Evolutionary conservation across 768 basidiomycete species (phyloP).

Genomic region (Artomyces pyxidatus): DNA sequence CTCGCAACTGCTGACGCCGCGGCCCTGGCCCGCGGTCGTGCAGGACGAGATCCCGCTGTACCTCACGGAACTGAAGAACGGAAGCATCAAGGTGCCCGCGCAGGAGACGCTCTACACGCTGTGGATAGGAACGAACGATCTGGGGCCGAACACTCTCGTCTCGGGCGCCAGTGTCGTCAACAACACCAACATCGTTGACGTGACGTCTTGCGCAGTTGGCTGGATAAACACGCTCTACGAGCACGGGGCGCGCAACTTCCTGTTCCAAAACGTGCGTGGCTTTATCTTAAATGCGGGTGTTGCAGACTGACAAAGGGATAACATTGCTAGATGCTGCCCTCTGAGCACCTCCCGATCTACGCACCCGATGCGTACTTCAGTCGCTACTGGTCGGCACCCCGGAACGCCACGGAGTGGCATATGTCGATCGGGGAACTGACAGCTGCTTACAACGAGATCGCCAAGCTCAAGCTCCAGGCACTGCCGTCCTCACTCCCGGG

Average conservation of each 20-base stretch:
- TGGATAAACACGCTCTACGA: slow-evolving; percentile 51
- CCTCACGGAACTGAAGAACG: slow-evolving; percentile 34
- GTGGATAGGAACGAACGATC: slow-evolving; percentile 59
- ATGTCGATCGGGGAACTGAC: slow-evolving; percentile 26
- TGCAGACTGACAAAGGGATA: background rate
- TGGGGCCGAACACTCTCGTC: slow-evolving; percentile 46
- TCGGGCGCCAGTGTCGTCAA: slow-evolving; percentile 35
- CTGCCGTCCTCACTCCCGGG: slow-evolving; percentile 24
- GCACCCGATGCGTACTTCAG: slow-evolving; percentile 24
- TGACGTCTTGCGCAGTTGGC: slow-evolving; percentile 48
- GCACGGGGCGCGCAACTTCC: slow-evolving; percentile 55
- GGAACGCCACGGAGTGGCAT: slow-evolving; percentile 29
- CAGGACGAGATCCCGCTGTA: slow-evolving; percentile 50
- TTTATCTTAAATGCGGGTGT: background rate
- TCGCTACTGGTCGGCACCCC: slow-evolving; percentile 24
- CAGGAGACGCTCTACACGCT: slow-evolving; percentile 52
- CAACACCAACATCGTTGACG: slow-evolving; percentile 48
- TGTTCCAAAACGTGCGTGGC: slow-evolving; percentile 56
- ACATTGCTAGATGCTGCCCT: slow-evolving; percentile 26
- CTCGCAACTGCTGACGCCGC: slow-evolving; percentile 51
- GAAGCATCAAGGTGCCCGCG: slow-evolving; percentile 30
- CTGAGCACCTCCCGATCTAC: slow-evolving; percentile 25
- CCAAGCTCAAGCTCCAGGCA: slow-evolving; percentile 19
- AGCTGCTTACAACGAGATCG: slow-evolving; percentile 23
- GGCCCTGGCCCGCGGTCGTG: slow-evolving; percentile 51